Percentiles rank a stretch among this genome's conserved stretches.
Evolutionary conservation across 306 rosid species (phyloP).

Genomic region (Quercus gilva): DNA sequence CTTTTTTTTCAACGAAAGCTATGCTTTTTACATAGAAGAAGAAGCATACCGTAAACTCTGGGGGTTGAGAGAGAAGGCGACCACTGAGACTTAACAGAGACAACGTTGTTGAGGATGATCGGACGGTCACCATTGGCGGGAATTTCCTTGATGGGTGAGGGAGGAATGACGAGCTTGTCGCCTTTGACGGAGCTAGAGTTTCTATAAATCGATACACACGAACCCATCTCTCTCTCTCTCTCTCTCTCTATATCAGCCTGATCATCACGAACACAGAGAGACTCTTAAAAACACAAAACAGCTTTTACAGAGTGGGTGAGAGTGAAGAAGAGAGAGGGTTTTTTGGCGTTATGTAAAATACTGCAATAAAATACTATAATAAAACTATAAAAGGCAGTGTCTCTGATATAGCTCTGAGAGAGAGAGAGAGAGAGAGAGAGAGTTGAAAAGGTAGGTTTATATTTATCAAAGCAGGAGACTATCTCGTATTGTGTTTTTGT

Average conservation of each 20-base stretch:
- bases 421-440: conserved; percentile 15
- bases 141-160: conserved; percentile 61
- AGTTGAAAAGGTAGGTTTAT: conserved; percentile 40
- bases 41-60: conserved; percentile 34
- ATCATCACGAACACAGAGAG: conserved; percentile 33
- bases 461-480: conserved; percentile 1
- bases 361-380: no score
- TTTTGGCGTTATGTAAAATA: not conserved
- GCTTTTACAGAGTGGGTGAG: conserved; percentile 14
- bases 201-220: conserved; percentile 54
- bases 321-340: conserved; percentile 4
- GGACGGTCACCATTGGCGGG: conserved; percentile 34
- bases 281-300: not conserved
- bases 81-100: conserved; percentile 38
- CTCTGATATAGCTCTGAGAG: not conserved
- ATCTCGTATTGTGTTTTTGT: not conserved
- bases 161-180: conserved; percentile 47
- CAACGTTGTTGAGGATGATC: conserved; percentile 22
- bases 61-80: conserved; percentile 52
- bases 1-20: not conserved
- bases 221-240: conserved; percentile 49
- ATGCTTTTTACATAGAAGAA: not conserved
- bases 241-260: conserved; percentile 25
- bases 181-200: conserved; percentile 51
- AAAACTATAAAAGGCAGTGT: not conserved